Conservation (phyloP, 148 eudicot genomes). For the Chenopodium album region DNA sequence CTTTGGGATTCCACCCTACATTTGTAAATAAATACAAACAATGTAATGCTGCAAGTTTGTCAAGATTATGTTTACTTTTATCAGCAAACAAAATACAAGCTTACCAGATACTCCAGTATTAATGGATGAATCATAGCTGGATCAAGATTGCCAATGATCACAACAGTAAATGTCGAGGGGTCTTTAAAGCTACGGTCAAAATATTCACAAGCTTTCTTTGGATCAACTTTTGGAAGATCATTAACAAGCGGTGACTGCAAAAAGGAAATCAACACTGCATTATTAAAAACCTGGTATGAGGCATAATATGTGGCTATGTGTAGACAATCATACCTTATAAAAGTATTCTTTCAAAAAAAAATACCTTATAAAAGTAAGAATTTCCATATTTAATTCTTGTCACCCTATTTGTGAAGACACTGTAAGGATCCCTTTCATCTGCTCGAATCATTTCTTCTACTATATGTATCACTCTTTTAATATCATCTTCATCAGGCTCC, state of each 20-base stretch:
- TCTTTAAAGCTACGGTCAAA: conserved; percentile 74
- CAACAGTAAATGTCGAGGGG: conserved; percentile 80
- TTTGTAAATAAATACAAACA: not conserved
- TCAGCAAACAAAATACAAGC: conserved; percentile 17
- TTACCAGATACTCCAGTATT: conserved; percentile 79
- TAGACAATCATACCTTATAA: conserved; percentile 47
- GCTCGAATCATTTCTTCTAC: conserved; percentile 69
- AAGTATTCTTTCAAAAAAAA: conserved; percentile 32
- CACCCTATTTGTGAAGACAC: conserved; percentile 67
- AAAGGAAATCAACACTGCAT: conserved; percentile 13
- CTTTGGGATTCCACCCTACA: conserved; percentile 89
- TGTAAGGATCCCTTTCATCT: conserved; percentile 81
- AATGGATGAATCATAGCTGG: conserved; percentile 59
- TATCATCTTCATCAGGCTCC: conserved; percentile 68
- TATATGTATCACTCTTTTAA: conserved; percentile 69
- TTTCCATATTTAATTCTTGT: conserved; percentile 77
- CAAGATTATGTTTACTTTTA: not conserved
- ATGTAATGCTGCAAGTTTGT: conserved; percentile 3
- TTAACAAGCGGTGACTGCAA: conserved; percentile 66
- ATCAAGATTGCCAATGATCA: conserved; percentile 78
- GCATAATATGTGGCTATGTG: not conserved
- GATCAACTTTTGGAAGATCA: conserved; percentile 73
- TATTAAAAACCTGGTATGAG: not conserved
- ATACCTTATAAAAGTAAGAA: conserved; percentile 75
- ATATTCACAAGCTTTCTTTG: conserved; percentile 76